Percentiles rank a stretch among this genome's conserved stretches.
Evolutionary conservation across 495 filamentous ascomycete genomes (phyloP).

Genomic region (Aspergillus taichungensis): DNA sequence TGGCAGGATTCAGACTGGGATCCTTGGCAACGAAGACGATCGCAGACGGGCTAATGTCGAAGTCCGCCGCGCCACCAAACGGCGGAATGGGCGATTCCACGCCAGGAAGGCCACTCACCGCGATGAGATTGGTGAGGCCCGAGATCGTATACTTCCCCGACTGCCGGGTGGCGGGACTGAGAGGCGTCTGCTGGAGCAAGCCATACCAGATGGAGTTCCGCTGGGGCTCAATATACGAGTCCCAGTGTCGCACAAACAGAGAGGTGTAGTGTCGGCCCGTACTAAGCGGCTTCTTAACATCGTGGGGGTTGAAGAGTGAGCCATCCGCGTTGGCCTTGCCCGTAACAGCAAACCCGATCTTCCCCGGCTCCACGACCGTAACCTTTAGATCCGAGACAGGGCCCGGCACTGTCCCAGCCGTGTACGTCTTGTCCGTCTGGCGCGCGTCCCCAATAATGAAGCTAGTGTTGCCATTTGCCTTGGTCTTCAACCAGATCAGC

Average conservation of each 20-base stretch:
- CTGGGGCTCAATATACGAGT: slow-evolving; percentile 51
- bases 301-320: slow-evolving; percentile 45
- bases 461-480: slow-evolving; percentile 58
- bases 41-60: slow-evolving; percentile 45
- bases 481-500: slow-evolving; percentile 56
- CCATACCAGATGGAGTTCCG: slow-evolving; percentile 67
- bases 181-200: slow-evolving; percentile 42
- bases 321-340: slow-evolving; percentile 50
- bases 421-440: slow-evolving; percentile 46
- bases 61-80: slow-evolving; percentile 51
- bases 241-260: slow-evolving; percentile 56
- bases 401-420: slow-evolving; percentile 56
- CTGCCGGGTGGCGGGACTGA: slow-evolving; percentile 26
- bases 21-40: slow-evolving; percentile 83
- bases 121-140: slow-evolving; percentile 40
- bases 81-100: slow-evolving; percentile 50
- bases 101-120: slow-evolving; percentile 30
- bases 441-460: slow-evolving; percentile 52
- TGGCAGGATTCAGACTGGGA: slow-evolving; percentile 64
- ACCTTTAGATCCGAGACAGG: slow-evolving; percentile 69
- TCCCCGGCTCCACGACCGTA: slow-evolving; percentile 48
- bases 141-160: slow-evolving; percentile 39
- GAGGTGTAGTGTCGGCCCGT: slow-evolving; percentile 46
- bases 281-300: slow-evolving; percentile 42
- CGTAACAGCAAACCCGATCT: slow-evolving; percentile 61